phyloP scores from a whole-genome alignment of 164 flowering plant genomes.

The Nymphaea colorata region DNA sequence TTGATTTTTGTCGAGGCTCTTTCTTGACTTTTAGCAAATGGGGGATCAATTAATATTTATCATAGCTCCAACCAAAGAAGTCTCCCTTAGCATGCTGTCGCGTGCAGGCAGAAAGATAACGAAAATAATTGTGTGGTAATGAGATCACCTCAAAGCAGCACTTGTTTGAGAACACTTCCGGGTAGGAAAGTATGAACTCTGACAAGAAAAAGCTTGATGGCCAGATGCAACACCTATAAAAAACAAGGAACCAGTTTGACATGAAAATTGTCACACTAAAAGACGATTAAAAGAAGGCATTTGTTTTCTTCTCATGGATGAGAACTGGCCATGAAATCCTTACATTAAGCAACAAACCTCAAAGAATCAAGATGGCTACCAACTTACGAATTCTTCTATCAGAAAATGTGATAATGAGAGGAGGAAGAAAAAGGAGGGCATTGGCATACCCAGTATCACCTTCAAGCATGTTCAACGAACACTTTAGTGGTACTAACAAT shows the following conservation, averaged over 20 bases:
- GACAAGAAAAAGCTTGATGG: slow-evolving; percentile 91
- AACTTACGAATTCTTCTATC: background rate
- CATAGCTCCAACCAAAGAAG: too few species aligned
- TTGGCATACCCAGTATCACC: slow-evolving; percentile 86
- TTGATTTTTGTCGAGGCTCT: too few species aligned
- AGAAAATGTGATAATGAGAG: background rate
- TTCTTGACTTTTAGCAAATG: too few species aligned
- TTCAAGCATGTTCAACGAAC: slow-evolving; percentile 94
- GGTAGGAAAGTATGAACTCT: slow-evolving; percentile 74
- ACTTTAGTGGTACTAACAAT: slow-evolving; percentile 50
- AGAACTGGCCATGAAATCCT: too few species aligned
- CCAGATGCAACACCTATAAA: slow-evolving; percentile 81
- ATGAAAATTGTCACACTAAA: background rate
- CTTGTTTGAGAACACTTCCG: slow-evolving; percentile 49
- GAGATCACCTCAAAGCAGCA: slow-evolving; percentile 78
- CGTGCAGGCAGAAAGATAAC: too few species aligned
- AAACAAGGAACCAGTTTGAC: slow-evolving; percentile 2
- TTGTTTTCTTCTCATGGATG: too few species aligned
- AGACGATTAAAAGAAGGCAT: background rate
- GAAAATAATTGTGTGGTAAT: background rate
- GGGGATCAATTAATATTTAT: too few species aligned
- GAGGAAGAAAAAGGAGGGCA: background rate
- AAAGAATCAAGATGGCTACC: background rate
- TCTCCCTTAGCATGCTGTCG: too few species aligned
- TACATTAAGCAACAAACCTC: background rate